Evolutionary conservation across 1,284 basidiomycete genomes (phyloP).

Genomic region (Tilletia caries): DNA sequence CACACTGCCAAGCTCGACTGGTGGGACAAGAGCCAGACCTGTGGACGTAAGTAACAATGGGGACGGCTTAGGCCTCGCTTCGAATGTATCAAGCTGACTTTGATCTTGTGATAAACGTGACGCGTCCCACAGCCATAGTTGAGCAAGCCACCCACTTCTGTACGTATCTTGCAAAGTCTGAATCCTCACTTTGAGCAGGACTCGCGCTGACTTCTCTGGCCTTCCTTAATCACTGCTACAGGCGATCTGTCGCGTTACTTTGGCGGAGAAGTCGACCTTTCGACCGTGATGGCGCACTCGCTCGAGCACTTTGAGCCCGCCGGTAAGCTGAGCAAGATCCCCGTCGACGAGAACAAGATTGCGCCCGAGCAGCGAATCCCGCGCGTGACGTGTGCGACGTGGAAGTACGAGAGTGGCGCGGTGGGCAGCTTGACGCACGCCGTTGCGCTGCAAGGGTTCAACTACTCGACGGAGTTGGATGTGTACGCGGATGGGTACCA

Average conservation of each 20-base stretch:
- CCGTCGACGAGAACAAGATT: constrained; percentile 75
- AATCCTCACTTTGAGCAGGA: neutral
- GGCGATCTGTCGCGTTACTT: constrained; percentile 80
- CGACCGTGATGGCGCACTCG: constrained; percentile 64
- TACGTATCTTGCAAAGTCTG: constrained; percentile 31
- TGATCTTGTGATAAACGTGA: neutral
- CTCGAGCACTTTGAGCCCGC: constrained; percentile 58
- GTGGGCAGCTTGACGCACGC: constrained; percentile 52
- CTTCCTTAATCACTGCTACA: neutral
- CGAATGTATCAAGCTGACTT: no score
- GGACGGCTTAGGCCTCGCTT: no score
- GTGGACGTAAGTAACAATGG: constrained; percentile 60
- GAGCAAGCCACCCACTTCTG: constrained; percentile 89
- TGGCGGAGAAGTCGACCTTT: constrained; percentile 89
- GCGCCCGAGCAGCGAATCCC: constrained; percentile 53
- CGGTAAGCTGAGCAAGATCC: constrained; percentile 75
- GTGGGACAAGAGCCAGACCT: constrained; percentile 95
- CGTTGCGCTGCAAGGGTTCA: constrained; percentile 50
- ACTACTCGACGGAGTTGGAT: constrained; percentile 51
- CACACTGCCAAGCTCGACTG: constrained; percentile 72
- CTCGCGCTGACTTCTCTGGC: neutral
- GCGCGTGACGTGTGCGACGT: constrained; percentile 50
- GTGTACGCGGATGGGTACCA: constrained; percentile 50
- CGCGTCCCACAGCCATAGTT: constrained; percentile 63
- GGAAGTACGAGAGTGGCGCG: constrained; percentile 51